These are phyloP conservation scores for Ophiobolus disseminans DNA, from an alignment of 2,329 filamentous ascomycete species.

Conservation along the genomic window DNA sequence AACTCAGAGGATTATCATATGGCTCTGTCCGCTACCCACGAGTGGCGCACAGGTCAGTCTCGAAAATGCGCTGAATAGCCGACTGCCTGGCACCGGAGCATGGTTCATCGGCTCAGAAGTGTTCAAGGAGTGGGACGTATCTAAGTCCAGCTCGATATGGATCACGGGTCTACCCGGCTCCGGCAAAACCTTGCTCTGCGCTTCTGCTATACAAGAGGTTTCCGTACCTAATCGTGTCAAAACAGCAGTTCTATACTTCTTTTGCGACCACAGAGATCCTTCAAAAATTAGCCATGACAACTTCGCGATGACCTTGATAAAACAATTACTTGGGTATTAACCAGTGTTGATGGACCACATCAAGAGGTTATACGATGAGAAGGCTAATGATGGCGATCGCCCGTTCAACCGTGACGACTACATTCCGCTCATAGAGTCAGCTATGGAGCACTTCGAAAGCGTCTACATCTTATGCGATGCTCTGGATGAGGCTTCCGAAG, in stretches of 20 bases:
- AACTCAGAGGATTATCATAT: background rate
- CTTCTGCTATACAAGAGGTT: background rate
- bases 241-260: background rate
- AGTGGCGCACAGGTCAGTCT: background rate
- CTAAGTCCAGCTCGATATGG: background rate
- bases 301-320: background rate
- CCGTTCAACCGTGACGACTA: background rate
- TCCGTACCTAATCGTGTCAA: background rate
- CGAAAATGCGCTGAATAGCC: background rate
- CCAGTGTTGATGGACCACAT: background rate
- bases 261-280: background rate
- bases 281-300: background rate
- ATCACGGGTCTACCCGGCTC: background rate
- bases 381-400: background rate
- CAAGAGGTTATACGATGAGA: background rate
- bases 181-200: background rate
- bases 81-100: background rate
- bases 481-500: slow-evolving; percentile 1
- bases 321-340: background rate
- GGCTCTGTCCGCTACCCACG: background rate
- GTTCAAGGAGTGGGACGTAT: background rate
- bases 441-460: background rate
- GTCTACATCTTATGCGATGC: background rate
- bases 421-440: background rate
- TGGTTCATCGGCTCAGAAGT: background rate